These are phyloP conservation scores for Piper longum DNA, from an alignment of 164 flowering plant species.

Conservation along the genomic window DNA sequence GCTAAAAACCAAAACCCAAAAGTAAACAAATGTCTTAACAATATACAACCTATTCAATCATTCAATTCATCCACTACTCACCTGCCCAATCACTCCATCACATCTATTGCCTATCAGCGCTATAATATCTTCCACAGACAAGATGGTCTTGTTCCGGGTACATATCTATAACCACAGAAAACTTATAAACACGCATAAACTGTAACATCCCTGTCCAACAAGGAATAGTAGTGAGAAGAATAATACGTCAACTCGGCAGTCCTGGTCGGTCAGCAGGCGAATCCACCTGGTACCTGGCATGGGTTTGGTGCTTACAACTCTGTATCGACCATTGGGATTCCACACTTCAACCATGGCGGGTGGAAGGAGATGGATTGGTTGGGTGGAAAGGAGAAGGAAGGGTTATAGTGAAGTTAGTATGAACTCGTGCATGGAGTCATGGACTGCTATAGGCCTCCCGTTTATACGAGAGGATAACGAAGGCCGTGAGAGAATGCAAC, in stretches of 20 bases:
- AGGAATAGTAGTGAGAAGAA: neutral
- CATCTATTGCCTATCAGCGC: slow-evolving; percentile 79
- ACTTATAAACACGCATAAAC: neutral
- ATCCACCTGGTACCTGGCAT: slow-evolving; percentile 99
- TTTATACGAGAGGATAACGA: too few species aligned
- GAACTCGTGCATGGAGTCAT: neutral
- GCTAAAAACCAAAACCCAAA: slow-evolving; percentile 16
- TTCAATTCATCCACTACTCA: slow-evolving; percentile 2
- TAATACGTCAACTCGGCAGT: slow-evolving; percentile 78
- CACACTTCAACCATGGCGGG: slow-evolving; percentile 69
- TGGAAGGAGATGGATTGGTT: neutral
- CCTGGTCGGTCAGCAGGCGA: slow-evolving; percentile 69
- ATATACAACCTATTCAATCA: neutral
- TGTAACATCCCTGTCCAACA: neutral
- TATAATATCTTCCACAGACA: slow-evolving; percentile 86
- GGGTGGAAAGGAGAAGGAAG: slow-evolving; percentile 2
- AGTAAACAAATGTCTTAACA: neutral
- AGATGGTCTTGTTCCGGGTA: slow-evolving; percentile 73
- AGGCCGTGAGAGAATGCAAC: too few species aligned
- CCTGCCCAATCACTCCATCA: slow-evolving; percentile 97
- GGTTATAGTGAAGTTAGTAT: neutral
- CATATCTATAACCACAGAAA: slow-evolving; percentile 41
- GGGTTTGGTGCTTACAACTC: slow-evolving; percentile 87
- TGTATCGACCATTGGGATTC: slow-evolving; percentile 86
- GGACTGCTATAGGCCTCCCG: neutral